Percentiles rank a stretch among this genome's conserved stretches.
Conservation (phyloP, 192 early-diverging fungal genomes). For the Coemansia biformis region DNA sequence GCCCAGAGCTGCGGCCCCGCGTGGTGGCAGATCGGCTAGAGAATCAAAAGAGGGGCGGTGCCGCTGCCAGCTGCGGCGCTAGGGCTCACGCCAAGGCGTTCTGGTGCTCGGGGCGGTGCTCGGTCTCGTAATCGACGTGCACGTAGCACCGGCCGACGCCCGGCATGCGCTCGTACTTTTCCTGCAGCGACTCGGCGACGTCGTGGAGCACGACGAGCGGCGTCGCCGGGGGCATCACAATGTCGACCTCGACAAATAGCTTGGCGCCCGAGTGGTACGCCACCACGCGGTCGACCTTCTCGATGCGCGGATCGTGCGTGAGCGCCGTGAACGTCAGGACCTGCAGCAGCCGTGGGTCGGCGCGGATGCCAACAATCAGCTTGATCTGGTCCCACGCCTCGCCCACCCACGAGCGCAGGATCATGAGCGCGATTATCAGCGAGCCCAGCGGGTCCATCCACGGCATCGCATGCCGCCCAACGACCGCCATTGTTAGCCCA, state of each 20-base stretch:
- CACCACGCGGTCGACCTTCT: constrained; percentile 70
- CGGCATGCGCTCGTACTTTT: constrained; percentile 76
- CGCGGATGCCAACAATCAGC: constrained; percentile 75
- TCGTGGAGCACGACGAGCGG: constrained; percentile 80
- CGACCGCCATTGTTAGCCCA: constrained; percentile 61
- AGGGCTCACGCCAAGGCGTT: constrained; percentile 14
- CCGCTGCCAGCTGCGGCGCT: no score
- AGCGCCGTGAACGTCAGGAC: constrained; percentile 80
- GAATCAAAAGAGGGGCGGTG: no score
- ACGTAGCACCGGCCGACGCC: constrained; percentile 92
- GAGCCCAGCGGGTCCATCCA: constrained; percentile 74
- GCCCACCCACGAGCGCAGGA: constrained; percentile 60
- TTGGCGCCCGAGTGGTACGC: constrained; percentile 88
- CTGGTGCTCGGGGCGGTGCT: constrained; percentile 73
- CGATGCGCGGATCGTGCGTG: constrained; percentile 62
- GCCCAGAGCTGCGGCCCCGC: no score
- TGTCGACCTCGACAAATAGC: constrained; percentile 92
- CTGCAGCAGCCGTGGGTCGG: constrained; percentile 74
- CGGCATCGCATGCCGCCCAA: constrained; percentile 53
- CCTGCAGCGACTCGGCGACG: constrained; percentile 84
- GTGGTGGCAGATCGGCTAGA: no score
- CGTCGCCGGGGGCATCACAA: constrained; percentile 84
- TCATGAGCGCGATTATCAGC: constrained; percentile 63
- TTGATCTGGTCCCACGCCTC: constrained; percentile 70
- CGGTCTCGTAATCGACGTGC: constrained; percentile 88